Evolutionary conservation across 176 grass and related monocot species (phyloP).

Genomic region (Microstegium vimineum): DNA sequence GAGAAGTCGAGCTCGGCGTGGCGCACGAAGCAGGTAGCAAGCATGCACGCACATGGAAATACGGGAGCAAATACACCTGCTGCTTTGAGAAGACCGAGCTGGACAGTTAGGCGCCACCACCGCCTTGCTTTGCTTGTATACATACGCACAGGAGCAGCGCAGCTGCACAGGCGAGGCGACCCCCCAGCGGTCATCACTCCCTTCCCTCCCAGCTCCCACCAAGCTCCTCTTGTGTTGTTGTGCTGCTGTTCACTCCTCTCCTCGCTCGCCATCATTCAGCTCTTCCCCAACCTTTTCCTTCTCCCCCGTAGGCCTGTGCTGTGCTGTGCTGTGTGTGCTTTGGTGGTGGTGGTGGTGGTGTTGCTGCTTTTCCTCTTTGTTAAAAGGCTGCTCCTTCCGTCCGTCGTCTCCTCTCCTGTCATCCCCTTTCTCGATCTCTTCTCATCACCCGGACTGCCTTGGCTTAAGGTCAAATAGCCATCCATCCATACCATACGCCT

Average conservation of each 20-base stretch:
- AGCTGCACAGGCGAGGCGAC: too few relatives aligned
- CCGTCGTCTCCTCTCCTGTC: background rate
- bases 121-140: background rate
- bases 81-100: background rate
- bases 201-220: background rate
- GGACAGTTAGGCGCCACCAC: background rate
- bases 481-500: background rate
- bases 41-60: background rate
- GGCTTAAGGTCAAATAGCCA: constrained; percentile 54
- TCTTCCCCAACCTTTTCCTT: constrained; percentile 24
- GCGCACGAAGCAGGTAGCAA: background rate
- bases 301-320: background rate
- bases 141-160: background rate
- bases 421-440: background rate
- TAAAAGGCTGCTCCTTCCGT: constrained; percentile 47
- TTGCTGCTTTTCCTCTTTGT: constrained; percentile 33
- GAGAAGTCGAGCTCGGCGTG: constrained; percentile 22
- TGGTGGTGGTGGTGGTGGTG: too few relatives aligned
- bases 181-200: background rate
- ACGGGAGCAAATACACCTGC: background rate
- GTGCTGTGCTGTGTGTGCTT: too few relatives aligned
- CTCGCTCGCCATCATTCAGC: constrained; percentile 31
- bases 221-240: background rate
- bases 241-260: background rate
- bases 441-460: background rate